phyloP scores from a whole-genome alignment of 2,329 filamentous ascomycete genomes.

The Drechslera avenae region DNA sequence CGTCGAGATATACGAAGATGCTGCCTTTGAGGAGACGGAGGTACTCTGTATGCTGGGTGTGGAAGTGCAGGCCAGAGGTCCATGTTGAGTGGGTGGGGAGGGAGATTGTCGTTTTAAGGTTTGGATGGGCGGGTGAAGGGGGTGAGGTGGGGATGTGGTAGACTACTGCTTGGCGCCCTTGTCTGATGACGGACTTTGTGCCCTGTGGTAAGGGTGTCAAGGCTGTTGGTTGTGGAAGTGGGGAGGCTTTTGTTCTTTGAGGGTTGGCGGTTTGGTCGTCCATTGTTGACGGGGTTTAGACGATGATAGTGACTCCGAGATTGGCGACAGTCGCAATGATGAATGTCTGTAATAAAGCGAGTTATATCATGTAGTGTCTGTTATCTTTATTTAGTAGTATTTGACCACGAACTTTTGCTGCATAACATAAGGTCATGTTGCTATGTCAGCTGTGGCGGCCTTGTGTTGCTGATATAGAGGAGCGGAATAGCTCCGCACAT shows the following conservation, averaged over 20 bases:
- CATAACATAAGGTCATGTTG: neutral
- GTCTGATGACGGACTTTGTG: slow-evolving; percentile 22
- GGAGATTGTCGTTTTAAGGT: slow-evolving; percentile 49
- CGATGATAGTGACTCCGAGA: neutral
- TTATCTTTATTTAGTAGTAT: neutral
- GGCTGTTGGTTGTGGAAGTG: neutral
- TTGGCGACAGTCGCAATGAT: neutral
- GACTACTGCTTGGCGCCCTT: slow-evolving; percentile 25
- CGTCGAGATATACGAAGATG: slow-evolving; percentile 33
- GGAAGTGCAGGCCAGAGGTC: slow-evolving; percentile 59
- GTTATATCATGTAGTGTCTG: neutral
- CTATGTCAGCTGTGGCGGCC: neutral
- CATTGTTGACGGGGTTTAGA: too few relatives aligned
- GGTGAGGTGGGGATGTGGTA: slow-evolving; percentile 48
- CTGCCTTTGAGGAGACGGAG: slow-evolving; percentile 51
- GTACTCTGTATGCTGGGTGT: slow-evolving; percentile 55
- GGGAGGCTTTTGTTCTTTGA: neutral
- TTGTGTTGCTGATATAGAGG: neutral
- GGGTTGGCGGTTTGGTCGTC: neutral
- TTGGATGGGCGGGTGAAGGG: slow-evolving; percentile 7
- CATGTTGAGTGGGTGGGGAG: slow-evolving; percentile 53
- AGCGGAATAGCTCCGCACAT: neutral
- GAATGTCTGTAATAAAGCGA: neutral
- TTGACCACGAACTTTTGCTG: neutral
- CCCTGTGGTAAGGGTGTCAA: slow-evolving; percentile 12